Base-by-base conservation (phyloP, 2,329 filamentous ascomycete species). In the Pyricularia sp. region DNA sequence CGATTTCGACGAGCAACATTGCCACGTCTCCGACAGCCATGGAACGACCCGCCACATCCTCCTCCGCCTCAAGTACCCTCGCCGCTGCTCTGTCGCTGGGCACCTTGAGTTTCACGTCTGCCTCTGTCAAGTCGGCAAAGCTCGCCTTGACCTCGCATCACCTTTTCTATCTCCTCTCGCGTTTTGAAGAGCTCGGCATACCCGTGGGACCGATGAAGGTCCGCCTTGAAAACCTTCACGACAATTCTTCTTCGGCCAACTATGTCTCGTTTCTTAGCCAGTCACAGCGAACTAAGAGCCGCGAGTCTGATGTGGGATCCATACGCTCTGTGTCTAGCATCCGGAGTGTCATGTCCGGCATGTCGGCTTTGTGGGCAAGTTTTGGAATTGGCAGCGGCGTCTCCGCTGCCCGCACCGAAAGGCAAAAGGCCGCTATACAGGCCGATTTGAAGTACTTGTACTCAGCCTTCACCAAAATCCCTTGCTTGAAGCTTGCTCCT, bases 401-500 rank as follows among this genome's bases (percentile, higher is more conserved):
- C 71, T 88, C 89, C 57, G 85, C 86, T 62, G 88, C 91, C 68
- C 90, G 93, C 73, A 90, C 87, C 44, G 94, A 97, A 76, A 92
- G 91, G 73, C 91, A 94, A 74, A 96, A 96, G 76, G 88, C 88
- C 66, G 89, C 91, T 60, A 78, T 94, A 65, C 87, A 94, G 73
- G 86, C 89, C 65, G 94, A 99, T 74, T 79, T 97, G 70, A 97
- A 93, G 75, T 97, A 99, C 75, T 82, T 99, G 40, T 99, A 97
- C 78, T 97, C 94, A 57, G 91, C 94, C 65, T 99, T 97, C 74
- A 99, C 94, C 72, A 99, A 97, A 78, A 96, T 99, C 59, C 94
- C 94, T 0, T 96, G 91, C 72, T 80, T 99, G 68, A 87, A 89
- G 68, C 81, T 99, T 65, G 88, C 93, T 31, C 93, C 93, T n/a